Conservation (phyloP, 2,329 filamentous ascomycete species). For the Paramyrothecium roridum region DNA sequence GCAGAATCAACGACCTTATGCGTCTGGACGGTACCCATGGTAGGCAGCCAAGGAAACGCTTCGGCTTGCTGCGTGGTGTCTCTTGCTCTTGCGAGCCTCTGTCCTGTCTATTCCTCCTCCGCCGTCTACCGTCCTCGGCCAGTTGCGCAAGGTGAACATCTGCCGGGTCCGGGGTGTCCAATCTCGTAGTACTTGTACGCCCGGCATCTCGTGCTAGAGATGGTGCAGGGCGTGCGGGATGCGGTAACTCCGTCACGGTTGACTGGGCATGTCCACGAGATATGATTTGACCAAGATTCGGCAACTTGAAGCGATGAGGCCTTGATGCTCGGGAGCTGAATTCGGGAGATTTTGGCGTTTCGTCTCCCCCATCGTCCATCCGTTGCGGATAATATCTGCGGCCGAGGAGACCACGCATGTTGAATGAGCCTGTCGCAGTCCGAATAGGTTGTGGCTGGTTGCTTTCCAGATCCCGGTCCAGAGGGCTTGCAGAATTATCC, state of each 20-base stretch:
- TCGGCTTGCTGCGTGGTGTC: conserved; percentile 21
- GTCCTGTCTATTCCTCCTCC: conserved; percentile 2
- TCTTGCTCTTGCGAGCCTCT: conserved; percentile 5
- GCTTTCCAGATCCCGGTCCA: conserved; percentile 3
- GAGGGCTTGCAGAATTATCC: conserved; percentile 4
- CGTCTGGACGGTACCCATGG: conserved; percentile 52
- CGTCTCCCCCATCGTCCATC: conserved; percentile 16
- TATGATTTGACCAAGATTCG: background rate
- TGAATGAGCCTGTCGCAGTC: conserved; percentile 3
- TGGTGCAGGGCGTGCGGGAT: conserved; percentile 2
- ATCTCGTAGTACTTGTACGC: background rate
- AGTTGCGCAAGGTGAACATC: conserved; percentile 39
- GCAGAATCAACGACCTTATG: conserved; percentile 53
- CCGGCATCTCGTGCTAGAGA: background rate
- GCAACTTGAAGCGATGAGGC: conserved; percentile 5
- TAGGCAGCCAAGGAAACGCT: conserved; percentile 50
- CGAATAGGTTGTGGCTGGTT: background rate
- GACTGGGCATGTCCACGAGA: conserved; percentile 14
- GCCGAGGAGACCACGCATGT: conserved; percentile 13
- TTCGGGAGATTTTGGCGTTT: conserved; percentile 46
- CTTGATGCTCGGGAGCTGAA: conserved; percentile 21
- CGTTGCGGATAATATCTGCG: conserved; percentile 9
- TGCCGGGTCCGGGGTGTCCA: conserved; percentile 37
- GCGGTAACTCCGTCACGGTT: background rate
- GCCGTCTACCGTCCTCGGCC: background rate